A percentile compares a stretch with the other conserved stretches of the same genome.
These are phyloP conservation scores for Wickerhamiella occidentalis DNA, from an alignment of 805 yeast species.

Conservation along the genomic window DNA sequence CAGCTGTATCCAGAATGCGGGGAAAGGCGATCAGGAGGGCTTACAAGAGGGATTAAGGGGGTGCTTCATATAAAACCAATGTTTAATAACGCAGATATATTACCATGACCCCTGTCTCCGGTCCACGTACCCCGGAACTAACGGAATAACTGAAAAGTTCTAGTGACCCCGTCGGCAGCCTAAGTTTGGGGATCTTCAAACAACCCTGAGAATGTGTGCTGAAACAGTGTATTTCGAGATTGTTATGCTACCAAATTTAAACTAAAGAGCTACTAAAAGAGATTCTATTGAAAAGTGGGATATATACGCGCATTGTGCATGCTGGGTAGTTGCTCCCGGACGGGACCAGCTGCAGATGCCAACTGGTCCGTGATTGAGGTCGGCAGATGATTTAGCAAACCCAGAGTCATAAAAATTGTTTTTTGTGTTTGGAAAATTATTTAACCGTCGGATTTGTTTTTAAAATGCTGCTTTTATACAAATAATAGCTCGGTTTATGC, in stretches of 20 bases:
- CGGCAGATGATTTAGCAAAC: background rate
- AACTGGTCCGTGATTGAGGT: background rate
- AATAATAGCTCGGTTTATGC: background rate
- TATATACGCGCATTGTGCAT: background rate
- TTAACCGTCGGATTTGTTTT: background rate
- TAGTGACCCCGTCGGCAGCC: no score
- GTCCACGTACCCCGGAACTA: no score
- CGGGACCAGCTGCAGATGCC: background rate
- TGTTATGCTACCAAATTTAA: background rate
- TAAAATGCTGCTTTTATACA: background rate
- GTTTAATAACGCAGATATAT: background rate
- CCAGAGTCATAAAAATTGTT: no score
- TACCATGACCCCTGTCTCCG: background rate
- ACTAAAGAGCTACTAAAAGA: background rate
- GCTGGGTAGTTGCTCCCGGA: background rate
- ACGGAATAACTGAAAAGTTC: no score
- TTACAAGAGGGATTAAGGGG: background rate
- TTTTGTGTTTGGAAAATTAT: no score
- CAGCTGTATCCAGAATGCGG: background rate
- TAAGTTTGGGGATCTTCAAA: background rate
- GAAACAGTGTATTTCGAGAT: no score
- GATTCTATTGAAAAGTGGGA: no score
- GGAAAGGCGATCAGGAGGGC: background rate
- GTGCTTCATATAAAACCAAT: background rate
- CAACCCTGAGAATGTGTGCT: background rate